These are phyloP conservation scores for Aspergillus diversus DNA, from an alignment of 495 filamentous ascomycete species.

Conservation along the genomic window DNA sequence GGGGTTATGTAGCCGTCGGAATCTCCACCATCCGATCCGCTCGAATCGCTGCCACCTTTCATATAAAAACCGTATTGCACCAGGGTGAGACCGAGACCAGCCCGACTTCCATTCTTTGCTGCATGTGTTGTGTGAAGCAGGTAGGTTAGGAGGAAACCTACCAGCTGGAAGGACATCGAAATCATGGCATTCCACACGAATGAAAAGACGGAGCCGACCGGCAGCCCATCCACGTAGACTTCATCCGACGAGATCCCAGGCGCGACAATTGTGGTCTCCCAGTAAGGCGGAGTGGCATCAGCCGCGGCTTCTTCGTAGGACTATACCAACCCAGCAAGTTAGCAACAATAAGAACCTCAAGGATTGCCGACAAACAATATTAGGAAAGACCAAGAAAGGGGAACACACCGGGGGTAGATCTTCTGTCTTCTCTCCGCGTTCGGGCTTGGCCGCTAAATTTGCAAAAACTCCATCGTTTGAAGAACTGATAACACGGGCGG, in stretches of 20 bases:
- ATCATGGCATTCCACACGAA: slow-evolving; percentile 99
- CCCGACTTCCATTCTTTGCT: slow-evolving; percentile 94
- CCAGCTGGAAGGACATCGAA: slow-evolving; percentile 94
- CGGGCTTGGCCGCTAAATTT: slow-evolving; percentile 90
- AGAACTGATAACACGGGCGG: slow-evolving; percentile 54
- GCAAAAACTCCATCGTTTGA: slow-evolving; percentile 94
- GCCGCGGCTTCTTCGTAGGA: slow-evolving; percentile 98
- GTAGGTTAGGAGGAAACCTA: slow-evolving; percentile 97
- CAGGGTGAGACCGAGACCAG: slow-evolving; percentile 92
- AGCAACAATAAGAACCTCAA: neutral
- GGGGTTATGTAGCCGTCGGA: slow-evolving; percentile 61
- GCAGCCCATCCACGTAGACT: slow-evolving; percentile 94
- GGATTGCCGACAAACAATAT: too few species aligned
- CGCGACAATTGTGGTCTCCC: slow-evolving; percentile 97
- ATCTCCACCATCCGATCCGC: slow-evolving; percentile 52
- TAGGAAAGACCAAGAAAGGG: neutral
- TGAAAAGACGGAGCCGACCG: slow-evolving; percentile 92
- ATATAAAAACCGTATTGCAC: slow-evolving; percentile 96
- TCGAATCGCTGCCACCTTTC: slow-evolving; percentile 62
- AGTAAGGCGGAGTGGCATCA: slow-evolving; percentile 95
- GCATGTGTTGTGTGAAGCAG: slow-evolving; percentile 97
- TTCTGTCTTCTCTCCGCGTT: slow-evolving; percentile 76
- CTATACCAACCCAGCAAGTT: slow-evolving; percentile 46
- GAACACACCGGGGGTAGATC: slow-evolving; percentile 88
- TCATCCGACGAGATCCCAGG: slow-evolving; percentile 86